A percentile compares a stretch with the other conserved stretches of the same genome.
Evolutionary conservation across 148 eudicot species (phyloP).

Genomic region (Gaultheria prostrata): DNA sequence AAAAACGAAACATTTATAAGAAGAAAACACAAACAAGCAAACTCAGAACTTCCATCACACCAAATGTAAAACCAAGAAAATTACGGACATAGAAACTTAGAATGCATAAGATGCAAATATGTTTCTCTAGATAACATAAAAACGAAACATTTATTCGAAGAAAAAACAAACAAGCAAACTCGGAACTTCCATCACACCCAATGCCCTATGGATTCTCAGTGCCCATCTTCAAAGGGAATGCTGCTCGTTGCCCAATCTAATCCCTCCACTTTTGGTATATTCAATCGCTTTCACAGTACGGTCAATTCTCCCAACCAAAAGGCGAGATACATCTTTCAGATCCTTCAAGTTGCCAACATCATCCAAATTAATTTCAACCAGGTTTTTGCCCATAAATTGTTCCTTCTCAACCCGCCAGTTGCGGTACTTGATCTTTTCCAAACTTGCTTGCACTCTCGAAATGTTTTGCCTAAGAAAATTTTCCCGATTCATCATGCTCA

Average conservation of each 20-base stretch:
- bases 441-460: background rate
- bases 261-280: background rate
- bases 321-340: background rate
- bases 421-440: constrained; percentile 1
- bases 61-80: background rate
- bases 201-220: background rate
- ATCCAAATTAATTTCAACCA: background rate
- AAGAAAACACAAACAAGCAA: background rate
- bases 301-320: constrained; percentile 9
- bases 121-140: background rate
- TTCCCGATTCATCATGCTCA: background rate
- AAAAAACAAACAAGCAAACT: background rate
- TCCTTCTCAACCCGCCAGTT: constrained; percentile 7
- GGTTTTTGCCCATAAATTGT: constrained; percentile 2
- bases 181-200: background rate
- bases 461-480: background rate
- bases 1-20: background rate
- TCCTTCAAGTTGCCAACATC: constrained; percentile 12
- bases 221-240: background rate
- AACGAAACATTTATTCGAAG: background rate
- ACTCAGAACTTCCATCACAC: background rate
- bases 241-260: background rate
- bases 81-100: background rate
- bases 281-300: background rate
- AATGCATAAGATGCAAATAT: background rate